Evolutionary conservation across 2,329 filamentous ascomycete genomes (phyloP).

Genomic region (Sphaerulina vaccinii): DNA sequence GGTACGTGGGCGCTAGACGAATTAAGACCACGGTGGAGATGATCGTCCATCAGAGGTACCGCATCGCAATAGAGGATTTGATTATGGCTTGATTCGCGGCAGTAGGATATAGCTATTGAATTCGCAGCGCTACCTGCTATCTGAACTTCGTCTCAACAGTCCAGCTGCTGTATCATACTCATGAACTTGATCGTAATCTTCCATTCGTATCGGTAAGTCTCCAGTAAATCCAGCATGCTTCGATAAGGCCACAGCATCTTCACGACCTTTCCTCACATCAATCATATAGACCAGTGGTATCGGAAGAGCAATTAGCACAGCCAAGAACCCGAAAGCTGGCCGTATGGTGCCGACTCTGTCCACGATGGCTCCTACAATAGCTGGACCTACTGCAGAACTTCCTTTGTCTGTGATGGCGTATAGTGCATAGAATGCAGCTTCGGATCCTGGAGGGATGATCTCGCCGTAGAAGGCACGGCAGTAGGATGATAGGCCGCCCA

Average conservation of each 20-base stretch:
- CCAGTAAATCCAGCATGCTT: constrained; percentile 1
- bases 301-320: constrained; percentile 72
- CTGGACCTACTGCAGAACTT: constrained; percentile 84
- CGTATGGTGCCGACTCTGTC: constrained; percentile 55
- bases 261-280: constrained; percentile 62
- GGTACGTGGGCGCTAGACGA: too few species aligned
- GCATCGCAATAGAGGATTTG: too few species aligned
- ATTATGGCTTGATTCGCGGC: too few species aligned
- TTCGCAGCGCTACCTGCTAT: too few species aligned
- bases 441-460: constrained; percentile 84
- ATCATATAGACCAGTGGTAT: constrained; percentile 77
- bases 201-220: constrained; percentile 13
- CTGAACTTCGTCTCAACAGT: neutral
- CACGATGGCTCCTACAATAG: constrained; percentile 85
- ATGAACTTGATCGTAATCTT: constrained; percentile 19
- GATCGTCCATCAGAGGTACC: too few species aligned
- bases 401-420: constrained; percentile 97
- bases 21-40: too few species aligned
- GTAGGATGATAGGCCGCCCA: constrained; percentile 83
- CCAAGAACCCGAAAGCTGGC: constrained; percentile 79
- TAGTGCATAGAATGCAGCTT: constrained; percentile 89
- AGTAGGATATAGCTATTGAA: too few species aligned
- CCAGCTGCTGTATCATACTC: constrained; percentile 4
- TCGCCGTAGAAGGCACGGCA: constrained; percentile 87
- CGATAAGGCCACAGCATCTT: constrained; percentile 33